phyloP scores from a whole-genome alignment of 2,329 filamentous ascomycete species.

The Samsoniella hepiali region DNA sequence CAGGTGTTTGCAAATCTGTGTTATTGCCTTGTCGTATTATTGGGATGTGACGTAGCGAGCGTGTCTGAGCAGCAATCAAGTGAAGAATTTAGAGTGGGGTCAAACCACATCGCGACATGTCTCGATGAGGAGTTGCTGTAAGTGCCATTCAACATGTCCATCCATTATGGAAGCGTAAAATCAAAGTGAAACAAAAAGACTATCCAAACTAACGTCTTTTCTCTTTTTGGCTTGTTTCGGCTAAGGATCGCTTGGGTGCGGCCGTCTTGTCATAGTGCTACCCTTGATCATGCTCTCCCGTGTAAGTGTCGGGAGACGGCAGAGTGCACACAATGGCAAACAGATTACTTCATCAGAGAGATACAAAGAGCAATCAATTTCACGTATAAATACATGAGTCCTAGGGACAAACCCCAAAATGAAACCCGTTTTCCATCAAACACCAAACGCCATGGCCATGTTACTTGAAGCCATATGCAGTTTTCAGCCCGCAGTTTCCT shows the following conservation, averaged over 20 bases:
- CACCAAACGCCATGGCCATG: neutral
- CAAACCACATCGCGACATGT: no score
- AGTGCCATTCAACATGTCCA: no score
- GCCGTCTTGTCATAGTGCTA: neutral
- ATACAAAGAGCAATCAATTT: neutral
- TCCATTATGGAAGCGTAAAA: no score
- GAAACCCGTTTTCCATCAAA: neutral
- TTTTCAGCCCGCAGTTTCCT: slow-evolving; percentile 2
- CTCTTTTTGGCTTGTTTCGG: neutral
- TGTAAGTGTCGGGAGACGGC: neutral
- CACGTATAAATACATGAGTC: neutral
- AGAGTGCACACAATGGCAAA: neutral
- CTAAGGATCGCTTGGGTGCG: no score
- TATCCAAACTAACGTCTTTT: neutral
- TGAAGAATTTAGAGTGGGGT: slow-evolving; percentile 12
- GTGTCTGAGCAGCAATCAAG: neutral
- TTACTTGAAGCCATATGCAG: neutral
- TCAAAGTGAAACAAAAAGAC: no score
- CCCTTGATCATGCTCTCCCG: neutral
- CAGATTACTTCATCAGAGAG: neutral
- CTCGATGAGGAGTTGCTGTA: no score
- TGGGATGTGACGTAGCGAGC: neutral
- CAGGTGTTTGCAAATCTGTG: neutral
- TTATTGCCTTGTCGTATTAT: neutral
- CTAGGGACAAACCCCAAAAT: neutral